A percentile compares a stretch with the other conserved stretches of the same genome.
Evolutionary conservation across 257 asterid genomes (phyloP).

Genomic region (Hygrophila difformis): DNA sequence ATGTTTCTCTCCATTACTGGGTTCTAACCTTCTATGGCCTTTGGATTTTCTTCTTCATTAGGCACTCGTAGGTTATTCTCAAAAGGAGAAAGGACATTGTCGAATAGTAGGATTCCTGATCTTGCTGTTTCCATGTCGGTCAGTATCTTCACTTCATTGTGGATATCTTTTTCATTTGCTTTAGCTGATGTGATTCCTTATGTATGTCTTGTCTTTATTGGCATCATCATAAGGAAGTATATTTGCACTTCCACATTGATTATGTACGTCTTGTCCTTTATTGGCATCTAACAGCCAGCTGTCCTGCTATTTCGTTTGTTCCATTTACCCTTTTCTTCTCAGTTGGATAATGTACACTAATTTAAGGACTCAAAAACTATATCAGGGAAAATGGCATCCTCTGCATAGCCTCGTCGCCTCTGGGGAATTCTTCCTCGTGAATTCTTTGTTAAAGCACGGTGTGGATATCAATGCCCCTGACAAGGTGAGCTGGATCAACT

Average conservation of each 20-base stretch:
- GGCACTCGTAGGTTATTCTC: constrained; percentile 67
- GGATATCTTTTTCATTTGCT: too few relatives aligned
- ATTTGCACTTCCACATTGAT: too few relatives aligned
- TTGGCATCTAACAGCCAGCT: too few relatives aligned
- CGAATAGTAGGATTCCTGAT: constrained; percentile 71
- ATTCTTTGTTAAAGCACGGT: constrained; percentile 59
- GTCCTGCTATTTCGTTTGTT: neutral
- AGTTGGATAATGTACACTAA: constrained; percentile 10
- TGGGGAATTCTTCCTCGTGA: constrained; percentile 74
- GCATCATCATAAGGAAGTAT: too few relatives aligned
- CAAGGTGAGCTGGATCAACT: constrained; percentile 40
- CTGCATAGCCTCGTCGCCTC: constrained; percentile 84
- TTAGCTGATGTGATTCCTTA: neutral
- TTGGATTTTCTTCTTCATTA: constrained; percentile 19
- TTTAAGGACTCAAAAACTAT: constrained; percentile 8
- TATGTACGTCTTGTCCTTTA: neutral
- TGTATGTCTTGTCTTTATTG: too few relatives aligned
- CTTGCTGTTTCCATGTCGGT: constrained; percentile 70
- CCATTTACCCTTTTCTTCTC: neutral
- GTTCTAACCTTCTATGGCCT: constrained; percentile 12
- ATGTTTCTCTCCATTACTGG: too few relatives aligned
- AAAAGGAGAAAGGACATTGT: constrained; percentile 56
- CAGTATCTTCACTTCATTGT: constrained; percentile 23
- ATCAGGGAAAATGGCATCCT: constrained; percentile 91
- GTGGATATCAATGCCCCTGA: constrained; percentile 62